These are phyloP conservation scores for Nicotiana tabacum DNA, from an alignment of 257 asterid genomes.

Conservation along the genomic window DNA sequence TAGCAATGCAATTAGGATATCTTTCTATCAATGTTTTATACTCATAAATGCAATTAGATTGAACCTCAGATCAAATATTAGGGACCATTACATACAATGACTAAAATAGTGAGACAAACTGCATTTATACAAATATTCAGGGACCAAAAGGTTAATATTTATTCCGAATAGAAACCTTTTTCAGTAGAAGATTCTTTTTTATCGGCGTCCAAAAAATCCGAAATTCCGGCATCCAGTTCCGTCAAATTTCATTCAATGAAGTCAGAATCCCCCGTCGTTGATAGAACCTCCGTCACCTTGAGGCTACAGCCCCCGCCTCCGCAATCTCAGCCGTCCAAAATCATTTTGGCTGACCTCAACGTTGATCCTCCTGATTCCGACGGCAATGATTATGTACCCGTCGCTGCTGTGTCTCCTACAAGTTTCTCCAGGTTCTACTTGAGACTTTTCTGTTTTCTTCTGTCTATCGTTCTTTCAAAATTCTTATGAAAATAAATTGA, in stretches of 20 bases:
- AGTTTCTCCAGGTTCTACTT: slow-evolving; percentile 37
- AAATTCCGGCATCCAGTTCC: slow-evolving; percentile 1
- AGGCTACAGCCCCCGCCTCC: slow-evolving; percentile 14
- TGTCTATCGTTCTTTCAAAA: not conserved
- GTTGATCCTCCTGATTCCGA: slow-evolving; percentile 66
- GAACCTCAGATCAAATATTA: not conserved
- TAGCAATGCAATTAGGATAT: too few species aligned
- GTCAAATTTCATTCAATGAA: slow-evolving; percentile 13
- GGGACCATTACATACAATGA: not conserved
- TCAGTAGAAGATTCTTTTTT: not conserved
- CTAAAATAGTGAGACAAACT: not conserved
- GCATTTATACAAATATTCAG: not conserved
- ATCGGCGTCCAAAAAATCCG: not conserved
- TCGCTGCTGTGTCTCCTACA: slow-evolving; percentile 13
- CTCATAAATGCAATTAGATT: not conserved
- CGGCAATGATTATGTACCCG: slow-evolving; percentile 22
- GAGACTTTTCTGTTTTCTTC: not conserved
- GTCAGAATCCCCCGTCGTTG: slow-evolving; percentile 23
- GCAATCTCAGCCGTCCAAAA: slow-evolving; percentile 31
- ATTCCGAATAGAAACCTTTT: not conserved
- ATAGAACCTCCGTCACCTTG: slow-evolving; percentile 15
- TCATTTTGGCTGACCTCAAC: slow-evolving; percentile 71
- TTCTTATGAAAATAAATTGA: not conserved
- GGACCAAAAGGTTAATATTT: not conserved
- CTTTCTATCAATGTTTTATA: too few species aligned